These are phyloP conservation scores for Cerioporus squamosus DNA, from an alignment of 1,284 basidiomycete species.

Conservation along the genomic window DNA sequence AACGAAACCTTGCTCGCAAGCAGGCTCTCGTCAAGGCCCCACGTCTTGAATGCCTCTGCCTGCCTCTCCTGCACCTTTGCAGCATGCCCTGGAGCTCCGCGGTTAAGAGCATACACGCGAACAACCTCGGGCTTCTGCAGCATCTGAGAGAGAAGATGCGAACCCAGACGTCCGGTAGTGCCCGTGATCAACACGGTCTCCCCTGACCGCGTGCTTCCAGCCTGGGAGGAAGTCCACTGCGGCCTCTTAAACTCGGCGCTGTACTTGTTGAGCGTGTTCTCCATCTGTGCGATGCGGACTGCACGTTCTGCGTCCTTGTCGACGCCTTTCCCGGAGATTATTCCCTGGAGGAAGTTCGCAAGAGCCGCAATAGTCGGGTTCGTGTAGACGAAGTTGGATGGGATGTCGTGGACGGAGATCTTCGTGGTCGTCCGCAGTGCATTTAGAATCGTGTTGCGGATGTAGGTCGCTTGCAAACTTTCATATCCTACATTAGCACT, in stretches of 20 bases:
- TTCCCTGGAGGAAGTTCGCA: constrained; percentile 11
- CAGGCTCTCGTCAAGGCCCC: constrained; percentile 20
- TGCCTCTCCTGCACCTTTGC: constrained; percentile 16
- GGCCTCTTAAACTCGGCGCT: constrained; percentile 9
- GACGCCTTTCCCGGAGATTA: constrained; percentile 3
- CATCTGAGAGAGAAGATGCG: constrained; percentile 20
- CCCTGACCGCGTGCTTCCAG: neutral
- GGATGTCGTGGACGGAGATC: constrained; percentile 16
- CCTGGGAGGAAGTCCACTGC: no score
- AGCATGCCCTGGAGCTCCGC: constrained; percentile 19
- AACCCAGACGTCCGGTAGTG: constrained; percentile 23
- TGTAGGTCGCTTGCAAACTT: neutral
- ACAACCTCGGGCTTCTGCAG: constrained; percentile 51
- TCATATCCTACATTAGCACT: no score
- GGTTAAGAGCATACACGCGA: constrained; percentile 25
- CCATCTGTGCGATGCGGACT: constrained; percentile 3
- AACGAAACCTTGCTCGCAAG: constrained; percentile 28
- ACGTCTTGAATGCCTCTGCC: constrained; percentile 18
- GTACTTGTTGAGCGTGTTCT: constrained; percentile 34
- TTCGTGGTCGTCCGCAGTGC: constrained; percentile 26
- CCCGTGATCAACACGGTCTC: constrained; percentile 22
- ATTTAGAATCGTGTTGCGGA: constrained; percentile 34
- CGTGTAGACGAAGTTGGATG: constrained; percentile 36
- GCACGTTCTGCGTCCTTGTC: constrained; percentile 5
- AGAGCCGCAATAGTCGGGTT: constrained; percentile 33